These are phyloP conservation scores for Mortierella sp. DNA, from an alignment of 371 early-diverging fungal species.

Conservation along the genomic window DNA sequence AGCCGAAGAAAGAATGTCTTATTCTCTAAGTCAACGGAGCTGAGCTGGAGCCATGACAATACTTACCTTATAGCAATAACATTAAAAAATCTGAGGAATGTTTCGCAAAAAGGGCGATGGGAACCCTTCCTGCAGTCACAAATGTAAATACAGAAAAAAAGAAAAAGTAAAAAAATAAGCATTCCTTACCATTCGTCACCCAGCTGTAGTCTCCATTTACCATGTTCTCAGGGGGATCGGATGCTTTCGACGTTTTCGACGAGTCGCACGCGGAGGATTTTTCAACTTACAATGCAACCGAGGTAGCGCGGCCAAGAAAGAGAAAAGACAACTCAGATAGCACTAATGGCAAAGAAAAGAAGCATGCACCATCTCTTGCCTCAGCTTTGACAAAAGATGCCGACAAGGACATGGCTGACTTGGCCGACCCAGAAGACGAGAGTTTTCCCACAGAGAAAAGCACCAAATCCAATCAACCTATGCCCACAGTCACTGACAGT, in stretches of 20 bases:
- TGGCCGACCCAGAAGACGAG: constrained; percentile 32
- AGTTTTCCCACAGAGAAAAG: constrained; percentile 17
- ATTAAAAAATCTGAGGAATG: too few relatives aligned
- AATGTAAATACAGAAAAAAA: not conserved
- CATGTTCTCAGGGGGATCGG: constrained; percentile 49
- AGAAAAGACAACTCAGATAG: constrained; percentile 18
- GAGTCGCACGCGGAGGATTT: constrained; percentile 44
- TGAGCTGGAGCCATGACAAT: too few relatives aligned
- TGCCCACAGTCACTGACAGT: constrained; percentile 82
- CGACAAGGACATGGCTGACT: constrained; percentile 28
- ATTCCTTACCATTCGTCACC: not conserved
- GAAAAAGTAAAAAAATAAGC: not conserved
- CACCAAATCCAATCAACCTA: constrained; percentile 14
- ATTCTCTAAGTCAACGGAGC: constrained; percentile 51
- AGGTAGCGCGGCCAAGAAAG: constrained; percentile 24
- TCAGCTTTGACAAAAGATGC: constrained; percentile 22
- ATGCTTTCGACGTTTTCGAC: constrained; percentile 53
- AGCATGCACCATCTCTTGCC: constrained; percentile 4
- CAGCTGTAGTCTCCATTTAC: not conserved
- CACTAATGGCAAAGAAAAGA: constrained; percentile 20
- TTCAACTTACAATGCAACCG: constrained; percentile 24
- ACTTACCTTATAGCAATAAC: not conserved
- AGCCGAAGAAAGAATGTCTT: constrained; percentile 67
- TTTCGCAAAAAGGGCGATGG: not conserved
- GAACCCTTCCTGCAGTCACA: not conserved